phyloP scores from a whole-genome alignment of 441 rosid species.

The Breynia disticha region DNA sequence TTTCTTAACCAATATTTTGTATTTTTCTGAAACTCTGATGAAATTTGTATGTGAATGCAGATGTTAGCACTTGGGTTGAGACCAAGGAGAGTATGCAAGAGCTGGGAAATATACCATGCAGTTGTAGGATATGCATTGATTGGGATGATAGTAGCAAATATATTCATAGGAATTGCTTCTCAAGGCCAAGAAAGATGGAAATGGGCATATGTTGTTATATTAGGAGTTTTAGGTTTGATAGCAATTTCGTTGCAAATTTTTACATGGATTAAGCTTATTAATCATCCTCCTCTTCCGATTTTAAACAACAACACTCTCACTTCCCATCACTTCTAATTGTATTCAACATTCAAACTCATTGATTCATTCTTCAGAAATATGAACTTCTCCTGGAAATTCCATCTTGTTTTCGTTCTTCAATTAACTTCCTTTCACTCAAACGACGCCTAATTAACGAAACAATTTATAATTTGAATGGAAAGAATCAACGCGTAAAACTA shows the following conservation, averaged over 20 bases:
- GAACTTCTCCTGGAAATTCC: no score
- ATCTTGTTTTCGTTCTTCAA: no score
- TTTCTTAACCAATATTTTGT: no score
- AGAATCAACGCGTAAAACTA: no score
- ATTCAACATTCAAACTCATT: no score
- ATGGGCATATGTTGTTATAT: conserved; percentile 26
- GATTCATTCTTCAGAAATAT: no score
- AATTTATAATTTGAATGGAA: no score
- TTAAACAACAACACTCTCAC: no score
- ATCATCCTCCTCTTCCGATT: not conserved
- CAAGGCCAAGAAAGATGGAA: conserved; percentile 24
- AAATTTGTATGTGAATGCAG: conserved; percentile 9
- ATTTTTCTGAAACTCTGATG: not conserved
- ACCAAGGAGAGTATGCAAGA: conserved; percentile 15
- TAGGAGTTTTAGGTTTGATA: conserved; percentile 14
- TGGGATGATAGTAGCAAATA: conserved; percentile 20
- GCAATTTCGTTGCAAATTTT: conserved; percentile 22
- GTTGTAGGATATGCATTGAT: conserved; percentile 22
- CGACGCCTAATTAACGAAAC: no score
- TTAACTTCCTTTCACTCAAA: no score
- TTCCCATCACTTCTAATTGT: not conserved
- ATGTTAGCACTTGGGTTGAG: conserved; percentile 20
- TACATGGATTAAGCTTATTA: conserved; percentile 21
- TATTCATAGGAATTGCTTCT: conserved; percentile 19
- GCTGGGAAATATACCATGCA: conserved; percentile 27